These are phyloP conservation scores for Pythium rishiriense DNA, from an alignment of 352 stramenopile genomes.

Conservation along the genomic window DNA sequence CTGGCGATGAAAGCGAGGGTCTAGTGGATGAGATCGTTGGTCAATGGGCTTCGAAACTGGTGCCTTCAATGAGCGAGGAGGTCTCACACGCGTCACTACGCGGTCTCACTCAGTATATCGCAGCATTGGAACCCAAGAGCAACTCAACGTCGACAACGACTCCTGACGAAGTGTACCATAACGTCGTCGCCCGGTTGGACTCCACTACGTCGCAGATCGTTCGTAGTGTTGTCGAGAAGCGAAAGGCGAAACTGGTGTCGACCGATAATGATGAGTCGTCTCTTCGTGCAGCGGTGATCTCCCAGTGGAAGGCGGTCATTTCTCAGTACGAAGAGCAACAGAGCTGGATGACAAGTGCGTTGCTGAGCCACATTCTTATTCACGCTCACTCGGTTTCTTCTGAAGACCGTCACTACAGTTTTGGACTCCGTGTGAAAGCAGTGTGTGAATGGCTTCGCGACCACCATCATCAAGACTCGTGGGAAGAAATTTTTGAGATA, in stretches of 20 bases:
- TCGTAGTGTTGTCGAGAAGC: conserved; percentile 1
- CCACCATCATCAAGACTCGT: conserved; percentile 17
- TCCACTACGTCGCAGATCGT: conserved; percentile 5
- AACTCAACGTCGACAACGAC: not conserved
- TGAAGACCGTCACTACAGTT: conserved; percentile 25
- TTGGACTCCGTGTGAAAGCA: conserved; percentile 60
- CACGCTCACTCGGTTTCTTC: conserved; percentile 3
- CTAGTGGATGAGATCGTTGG: conserved; percentile 9
- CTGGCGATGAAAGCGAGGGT: conserved; percentile 9
- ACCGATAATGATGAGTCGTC: conserved; percentile 9
- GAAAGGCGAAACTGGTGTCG: conserved; percentile 3
- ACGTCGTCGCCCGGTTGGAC: conserved; percentile 12
- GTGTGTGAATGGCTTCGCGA: conserved; percentile 34
- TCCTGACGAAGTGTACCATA: conserved; percentile 3
- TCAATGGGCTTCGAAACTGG: conserved; percentile 18
- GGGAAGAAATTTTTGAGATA: conserved; percentile 28
- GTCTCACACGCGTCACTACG: not conserved
- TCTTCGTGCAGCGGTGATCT: conserved; percentile 13
- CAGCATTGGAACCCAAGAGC: conserved; percentile 2
- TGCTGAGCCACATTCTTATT: conserved; percentile 41
- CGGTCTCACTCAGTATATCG: conserved; percentile 15
- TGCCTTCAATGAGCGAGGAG: not conserved
- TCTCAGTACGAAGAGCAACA: conserved; percentile 28
- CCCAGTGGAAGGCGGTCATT: conserved; percentile 27
- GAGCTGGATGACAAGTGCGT: conserved; percentile 36